A percentile compares a stretch with the other conserved stretches of the same genome.
Conservation (phyloP, 495 filamentous ascomycete genomes). For the Penicillium tannophilum region DNA sequence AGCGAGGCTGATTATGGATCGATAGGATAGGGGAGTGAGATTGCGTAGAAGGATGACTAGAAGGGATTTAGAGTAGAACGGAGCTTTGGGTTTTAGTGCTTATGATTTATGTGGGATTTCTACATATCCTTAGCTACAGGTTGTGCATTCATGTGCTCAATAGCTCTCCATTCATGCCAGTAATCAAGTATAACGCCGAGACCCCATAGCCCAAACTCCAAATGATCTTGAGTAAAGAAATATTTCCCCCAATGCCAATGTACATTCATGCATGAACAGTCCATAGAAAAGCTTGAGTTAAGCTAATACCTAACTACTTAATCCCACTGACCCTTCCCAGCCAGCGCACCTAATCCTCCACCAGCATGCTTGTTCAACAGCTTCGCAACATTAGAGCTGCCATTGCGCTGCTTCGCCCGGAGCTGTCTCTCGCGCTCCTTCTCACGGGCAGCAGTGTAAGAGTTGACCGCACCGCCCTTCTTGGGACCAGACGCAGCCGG, state of each 20-base stretch:
- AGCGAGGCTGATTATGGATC: conserved; percentile 7
- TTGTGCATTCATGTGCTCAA: too few relatives aligned
- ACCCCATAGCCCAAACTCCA: neutral
- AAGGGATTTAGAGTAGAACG: too few relatives aligned
- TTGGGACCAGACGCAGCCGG: conserved; percentile 58
- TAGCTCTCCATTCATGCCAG: too few relatives aligned
- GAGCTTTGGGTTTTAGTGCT: too few relatives aligned
- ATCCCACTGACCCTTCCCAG: conserved; percentile 43
- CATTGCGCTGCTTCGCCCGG: conserved; percentile 48
- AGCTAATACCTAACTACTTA: conserved; percentile 11
- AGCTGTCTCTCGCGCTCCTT: conserved; percentile 64
- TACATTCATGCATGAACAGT: neutral
- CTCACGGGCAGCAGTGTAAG: conserved; percentile 76
- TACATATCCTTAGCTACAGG: too few relatives aligned
- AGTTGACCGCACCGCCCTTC: conserved; percentile 75
- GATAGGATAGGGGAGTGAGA: neutral
- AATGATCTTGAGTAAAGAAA: neutral
- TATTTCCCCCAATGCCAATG: neutral
- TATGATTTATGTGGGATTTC: too few relatives aligned
- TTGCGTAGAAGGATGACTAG: neutral
- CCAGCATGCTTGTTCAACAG: conserved; percentile 41
- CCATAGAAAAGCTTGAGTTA: neutral
- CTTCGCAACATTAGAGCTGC: conserved; percentile 38
- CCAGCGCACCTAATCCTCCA: conserved; percentile 36
- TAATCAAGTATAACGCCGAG: neutral